phyloP scores from a whole-genome alignment of 1,139 yeast genomes.

The Saccharomyces pastorianus region DNA sequence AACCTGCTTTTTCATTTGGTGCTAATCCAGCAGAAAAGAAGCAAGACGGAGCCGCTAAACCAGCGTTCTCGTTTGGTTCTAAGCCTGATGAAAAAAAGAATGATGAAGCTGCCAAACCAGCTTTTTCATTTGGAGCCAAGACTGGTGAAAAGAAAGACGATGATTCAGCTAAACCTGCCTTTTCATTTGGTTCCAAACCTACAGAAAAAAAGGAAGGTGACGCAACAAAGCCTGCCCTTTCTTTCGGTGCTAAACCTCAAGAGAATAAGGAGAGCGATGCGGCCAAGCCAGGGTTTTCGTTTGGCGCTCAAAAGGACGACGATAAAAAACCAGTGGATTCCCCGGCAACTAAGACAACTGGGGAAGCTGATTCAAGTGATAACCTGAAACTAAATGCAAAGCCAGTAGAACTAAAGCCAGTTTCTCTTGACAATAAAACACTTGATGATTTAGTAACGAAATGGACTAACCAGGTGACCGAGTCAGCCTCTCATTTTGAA shows the following conservation, averaged over 20 bases:
- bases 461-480: constrained; percentile 83
- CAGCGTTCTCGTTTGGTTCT: constrained; percentile 23
- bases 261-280: constrained; percentile 22
- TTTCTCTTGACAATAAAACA: constrained; percentile 81
- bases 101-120: constrained; percentile 23
- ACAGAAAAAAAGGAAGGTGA: constrained; percentile 15
- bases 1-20: constrained; percentile 22
- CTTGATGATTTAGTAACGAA: constrained; percentile 85
- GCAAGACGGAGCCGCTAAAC: constrained; percentile 18
- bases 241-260: constrained; percentile 20
- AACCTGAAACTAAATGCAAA: constrained; percentile 25
- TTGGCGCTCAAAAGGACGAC: constrained; percentile 28
- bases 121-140: constrained; percentile 27
- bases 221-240: constrained; percentile 19
- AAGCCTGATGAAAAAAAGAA: constrained; percentile 19
- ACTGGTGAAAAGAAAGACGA: constrained; percentile 13
- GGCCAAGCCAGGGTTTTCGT: constrained; percentile 15
- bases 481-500: constrained; percentile 66
- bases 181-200: constrained; percentile 14
- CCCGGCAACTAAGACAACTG: constrained; percentile 11
- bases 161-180: constrained; percentile 17
- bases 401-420: constrained; percentile 56
- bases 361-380: constrained; percentile 6
- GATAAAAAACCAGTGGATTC: constrained; percentile 23
- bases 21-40: constrained; percentile 11